These are phyloP conservation scores for Erigeron philadelphicus DNA, from an alignment of 140 eudicot genomes.

Conservation along the genomic window DNA sequence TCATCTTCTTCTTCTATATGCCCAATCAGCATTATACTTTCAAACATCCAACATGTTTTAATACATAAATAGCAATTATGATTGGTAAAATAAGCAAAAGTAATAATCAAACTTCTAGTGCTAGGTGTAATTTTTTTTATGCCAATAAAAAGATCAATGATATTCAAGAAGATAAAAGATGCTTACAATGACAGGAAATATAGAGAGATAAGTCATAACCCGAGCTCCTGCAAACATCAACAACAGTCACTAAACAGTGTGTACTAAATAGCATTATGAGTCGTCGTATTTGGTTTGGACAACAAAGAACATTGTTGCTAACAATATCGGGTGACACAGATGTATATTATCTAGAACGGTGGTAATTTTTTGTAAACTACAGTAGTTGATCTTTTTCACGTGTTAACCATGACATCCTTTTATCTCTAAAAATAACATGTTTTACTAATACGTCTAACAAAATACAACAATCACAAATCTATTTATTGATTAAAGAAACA, in stretches of 20 bases:
- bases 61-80: neutral
- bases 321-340: neutral
- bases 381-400: neutral
- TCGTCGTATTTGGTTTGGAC: slow-evolving; percentile 9
- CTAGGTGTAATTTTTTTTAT: neutral
- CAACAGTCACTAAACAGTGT: neutral
- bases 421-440: neutral
- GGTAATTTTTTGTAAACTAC: neutral
- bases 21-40: neutral
- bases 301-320: neutral
- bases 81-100: neutral
- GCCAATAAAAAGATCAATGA: neutral
- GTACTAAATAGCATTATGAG: neutral
- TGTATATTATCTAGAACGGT: neutral
- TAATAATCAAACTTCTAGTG: no score
- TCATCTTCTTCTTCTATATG: neutral
- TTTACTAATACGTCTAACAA: slow-evolving; percentile 3
- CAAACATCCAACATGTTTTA: neutral
- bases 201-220: slow-evolving; percentile 34
- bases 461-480: slow-evolving; percentile 15
- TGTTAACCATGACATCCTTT: neutral
- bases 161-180: neutral
- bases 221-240: slow-evolving; percentile 31
- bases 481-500: neutral
- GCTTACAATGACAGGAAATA: slow-evolving; percentile 34